Percentiles rank a stretch among this genome's conserved stretches.
Conservation (phyloP, 352 stramenopile genomes). For the Phytophthora multivora region DNA sequence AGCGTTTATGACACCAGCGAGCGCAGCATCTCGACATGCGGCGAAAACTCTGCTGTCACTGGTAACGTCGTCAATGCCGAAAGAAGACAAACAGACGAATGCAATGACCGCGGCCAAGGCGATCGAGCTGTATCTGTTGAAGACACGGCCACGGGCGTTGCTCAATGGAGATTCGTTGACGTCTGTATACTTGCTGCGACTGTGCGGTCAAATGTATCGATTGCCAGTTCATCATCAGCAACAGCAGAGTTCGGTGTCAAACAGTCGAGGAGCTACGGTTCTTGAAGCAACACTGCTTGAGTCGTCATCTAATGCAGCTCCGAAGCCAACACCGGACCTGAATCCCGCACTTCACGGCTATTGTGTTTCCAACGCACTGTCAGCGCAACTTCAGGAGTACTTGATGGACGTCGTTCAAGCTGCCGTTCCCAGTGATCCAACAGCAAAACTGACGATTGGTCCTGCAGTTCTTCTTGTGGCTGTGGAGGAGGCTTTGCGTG, state of each 20-base stretch:
- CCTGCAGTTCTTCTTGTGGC: slow-evolving; percentile 51
- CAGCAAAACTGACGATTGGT: neutral
- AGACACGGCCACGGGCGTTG: slow-evolving; percentile 50
- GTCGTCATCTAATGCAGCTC: neutral
- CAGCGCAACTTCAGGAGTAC: slow-evolving; percentile 52
- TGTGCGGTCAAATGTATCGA: slow-evolving; percentile 65
- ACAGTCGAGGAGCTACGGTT: slow-evolving; percentile 1
- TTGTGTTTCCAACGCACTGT: slow-evolving; percentile 42
- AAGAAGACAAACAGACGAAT: slow-evolving; percentile 26
- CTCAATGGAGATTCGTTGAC: slow-evolving; percentile 56
- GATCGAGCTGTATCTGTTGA: slow-evolving; percentile 60
- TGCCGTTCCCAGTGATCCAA: slow-evolving; percentile 5
- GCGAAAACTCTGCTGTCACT: slow-evolving; percentile 57
- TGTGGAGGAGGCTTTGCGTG: slow-evolving; percentile 60
- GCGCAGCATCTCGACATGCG: slow-evolving; percentile 59
- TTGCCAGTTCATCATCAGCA: slow-evolving; percentile 37
- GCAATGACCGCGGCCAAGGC: slow-evolving; percentile 36
- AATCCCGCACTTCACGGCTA: slow-evolving; percentile 49
- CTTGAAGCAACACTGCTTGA: neutral
- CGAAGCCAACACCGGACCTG: slow-evolving; percentile 8
- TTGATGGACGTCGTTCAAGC: slow-evolving; percentile 51
- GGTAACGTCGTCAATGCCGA: slow-evolving; percentile 38
- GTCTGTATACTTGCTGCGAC: slow-evolving; percentile 65
- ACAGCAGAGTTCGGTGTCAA: slow-evolving; percentile 12
- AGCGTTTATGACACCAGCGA: slow-evolving; percentile 50